Evolutionary conservation across 1,139 yeast species (phyloP), one percentile per base, ranked within the genome.

Genomic region (Yamadazyma triangularis): DNA sequence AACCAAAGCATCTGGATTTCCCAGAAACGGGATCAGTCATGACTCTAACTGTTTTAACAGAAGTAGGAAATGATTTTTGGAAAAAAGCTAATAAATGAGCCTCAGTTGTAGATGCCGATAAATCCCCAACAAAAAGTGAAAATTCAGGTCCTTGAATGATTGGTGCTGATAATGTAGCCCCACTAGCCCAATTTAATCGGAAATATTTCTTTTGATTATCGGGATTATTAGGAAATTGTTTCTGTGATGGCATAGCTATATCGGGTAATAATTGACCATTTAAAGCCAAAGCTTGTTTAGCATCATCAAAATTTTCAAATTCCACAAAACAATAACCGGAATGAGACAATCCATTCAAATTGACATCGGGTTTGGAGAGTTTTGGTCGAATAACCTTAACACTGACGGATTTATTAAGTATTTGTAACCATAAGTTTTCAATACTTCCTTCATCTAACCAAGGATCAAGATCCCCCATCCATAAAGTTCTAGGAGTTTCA

Each of bases 401-500:
- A 30, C 60, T 45, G 36, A 74, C 65, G 40, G 52, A 50, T 45
- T 70, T 55, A 44, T 59, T 44, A 44, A 72, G 43, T 11, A 66
- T 50, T 31, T 57, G 61, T 67, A 68, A 63, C 89, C 89, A 81
- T 27, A 82, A 66, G 37, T 69, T 70, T 26, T 64, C 66, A 26
- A 82, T 73, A 1, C 72, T 71, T 15, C 57, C 52, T 48, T 82
- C 89, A 44, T 79, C 84, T 58, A 84, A 70, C 70, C 78, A 73
- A 12, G 84, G 85, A 47, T 81, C 89, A 41, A 82, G 60, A 48
- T 81, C 91, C 13, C 91, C 91, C 91, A 82, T 82, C 86, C 86
- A 79, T 30, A 77, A 50, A 2, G 83, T 77, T 35, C 77, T 58
- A 22, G 81, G 80, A 10, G 72, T 64, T 21, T 46, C 53, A n/a